phyloP scores from a whole-genome alignment of 2,329 filamentous ascomycete species.

The Stemphylium vesicarium region DNA sequence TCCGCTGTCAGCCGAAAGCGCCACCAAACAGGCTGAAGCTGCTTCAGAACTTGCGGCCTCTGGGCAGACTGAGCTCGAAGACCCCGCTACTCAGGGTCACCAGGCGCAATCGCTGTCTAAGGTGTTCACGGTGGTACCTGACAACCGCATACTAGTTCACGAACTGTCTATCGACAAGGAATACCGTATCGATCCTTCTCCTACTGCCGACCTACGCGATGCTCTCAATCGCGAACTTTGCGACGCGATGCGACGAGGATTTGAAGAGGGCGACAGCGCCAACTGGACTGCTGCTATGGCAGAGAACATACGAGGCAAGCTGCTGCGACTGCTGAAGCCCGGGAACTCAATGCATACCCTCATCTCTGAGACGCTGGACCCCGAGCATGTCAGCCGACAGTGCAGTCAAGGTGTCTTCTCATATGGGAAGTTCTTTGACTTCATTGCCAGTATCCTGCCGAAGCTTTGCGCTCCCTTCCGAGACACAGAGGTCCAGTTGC shows the following conservation, averaged over 20 bases:
- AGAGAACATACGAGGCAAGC: slow-evolving; percentile 72
- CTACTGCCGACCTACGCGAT: slow-evolving; percentile 64
- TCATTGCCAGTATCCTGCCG: slow-evolving; percentile 76
- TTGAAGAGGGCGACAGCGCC: slow-evolving; percentile 69
- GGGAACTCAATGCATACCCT: slow-evolving; percentile 76
- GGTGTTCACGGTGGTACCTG: slow-evolving; percentile 68
- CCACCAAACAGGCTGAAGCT: slow-evolving; percentile 47
- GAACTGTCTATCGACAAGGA: slow-evolving; percentile 81
- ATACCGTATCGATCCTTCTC: slow-evolving; percentile 69
- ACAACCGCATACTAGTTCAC: slow-evolving; percentile 77
- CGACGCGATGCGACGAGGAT: slow-evolving; percentile 66
- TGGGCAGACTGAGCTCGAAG: slow-evolving; percentile 16
- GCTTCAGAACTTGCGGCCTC: slow-evolving; percentile 40
- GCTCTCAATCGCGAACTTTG: slow-evolving; percentile 66
- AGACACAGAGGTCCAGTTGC: slow-evolving; percentile 74
- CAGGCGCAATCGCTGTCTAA: slow-evolving; percentile 56
- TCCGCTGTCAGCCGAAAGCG: slow-evolving; percentile 33
- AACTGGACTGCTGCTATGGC: slow-evolving; percentile 74
- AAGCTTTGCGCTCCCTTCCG: slow-evolving; percentile 81
- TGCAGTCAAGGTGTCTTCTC: slow-evolving; percentile 77
- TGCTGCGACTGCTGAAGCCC: slow-evolving; percentile 73
- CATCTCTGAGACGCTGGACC: slow-evolving; percentile 77
- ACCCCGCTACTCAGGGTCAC: slow-evolving; percentile 34
- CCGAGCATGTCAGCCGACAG: slow-evolving; percentile 72
- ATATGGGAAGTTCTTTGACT: slow-evolving; percentile 79